Percentiles rank a stretch among this genome's conserved stretches.
phyloP scores from a whole-genome alignment of 2,329 filamentous ascomycete species.

The Calonectria pseudoreteaudii region DNA sequence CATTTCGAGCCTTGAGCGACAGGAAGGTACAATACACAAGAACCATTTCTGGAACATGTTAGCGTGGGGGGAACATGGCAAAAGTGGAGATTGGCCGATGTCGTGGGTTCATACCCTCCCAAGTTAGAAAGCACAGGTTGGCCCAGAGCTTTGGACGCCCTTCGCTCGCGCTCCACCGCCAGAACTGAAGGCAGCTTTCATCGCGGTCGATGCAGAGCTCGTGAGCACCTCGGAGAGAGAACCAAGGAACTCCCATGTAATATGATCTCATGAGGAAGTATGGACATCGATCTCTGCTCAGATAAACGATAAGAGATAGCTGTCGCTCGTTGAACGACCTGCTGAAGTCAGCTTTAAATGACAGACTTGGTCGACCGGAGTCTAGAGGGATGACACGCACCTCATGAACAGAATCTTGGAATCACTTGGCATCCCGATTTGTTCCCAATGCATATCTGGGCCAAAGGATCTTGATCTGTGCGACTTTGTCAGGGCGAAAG shows the following conservation, averaged over 20 bases:
- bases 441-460: conserved; percentile 57
- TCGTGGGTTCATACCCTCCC: conserved; percentile 62
- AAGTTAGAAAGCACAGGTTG: conserved; percentile 67
- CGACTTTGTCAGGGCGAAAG: conserved; percentile 16
- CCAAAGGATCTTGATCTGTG: conserved; percentile 60
- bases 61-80: background rate
- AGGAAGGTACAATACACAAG: conserved; percentile 70
- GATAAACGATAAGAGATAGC: conserved; percentile 65
- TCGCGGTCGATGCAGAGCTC: conserved; percentile 65
- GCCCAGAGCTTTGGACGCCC: conserved; percentile 64
- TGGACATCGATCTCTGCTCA: conserved; percentile 58
- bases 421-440: conserved; percentile 58
- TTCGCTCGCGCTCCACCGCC: conserved; percentile 61
- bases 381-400: conserved; percentile 47
- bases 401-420: conserved; percentile 67
- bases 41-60: conserved; percentile 62
- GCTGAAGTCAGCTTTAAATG: conserved; percentile 15
- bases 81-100: background rate
- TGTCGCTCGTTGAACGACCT: conserved; percentile 68
- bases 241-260: conserved; percentile 55
- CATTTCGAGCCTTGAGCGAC: conserved; percentile 65
- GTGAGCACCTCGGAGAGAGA: conserved; percentile 64
- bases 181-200: conserved; percentile 61
- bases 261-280: conserved; percentile 61
- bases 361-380: background rate